Conservation (phyloP, 2,329 filamentous ascomycete genomes). For the Phialocephala subalpina region DNA sequence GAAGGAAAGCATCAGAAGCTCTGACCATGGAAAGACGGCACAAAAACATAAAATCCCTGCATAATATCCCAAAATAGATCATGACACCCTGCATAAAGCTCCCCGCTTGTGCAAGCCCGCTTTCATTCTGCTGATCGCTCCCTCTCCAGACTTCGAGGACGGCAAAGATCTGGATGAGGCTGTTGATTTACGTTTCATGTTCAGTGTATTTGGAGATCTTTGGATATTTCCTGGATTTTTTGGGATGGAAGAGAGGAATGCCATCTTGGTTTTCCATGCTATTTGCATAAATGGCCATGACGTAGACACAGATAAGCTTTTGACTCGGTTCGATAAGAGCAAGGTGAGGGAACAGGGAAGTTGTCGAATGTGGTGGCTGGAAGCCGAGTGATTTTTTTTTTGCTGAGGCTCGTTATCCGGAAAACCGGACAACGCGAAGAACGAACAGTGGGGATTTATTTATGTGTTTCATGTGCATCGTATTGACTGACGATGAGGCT, state of each 20-base stretch:
- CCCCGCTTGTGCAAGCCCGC: neutral
- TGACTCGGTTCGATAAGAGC: neutral
- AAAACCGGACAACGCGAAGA: neutral
- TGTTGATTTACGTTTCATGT: neutral
- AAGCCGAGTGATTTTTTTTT: neutral
- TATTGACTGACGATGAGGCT: conserved; percentile 4
- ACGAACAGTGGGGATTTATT: neutral
- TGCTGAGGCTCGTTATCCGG: neutral
- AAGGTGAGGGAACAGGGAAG: conserved; percentile 6
- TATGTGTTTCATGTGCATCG: neutral
- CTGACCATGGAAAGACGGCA: neutral
- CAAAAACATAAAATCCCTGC: conserved; percentile 2
- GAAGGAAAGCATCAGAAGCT: neutral
- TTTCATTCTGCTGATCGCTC: neutral
- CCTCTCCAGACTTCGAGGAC: neutral
- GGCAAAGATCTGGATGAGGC: conserved; percentile 3
- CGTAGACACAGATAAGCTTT: conserved; percentile 2
- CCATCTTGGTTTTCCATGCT: neutral
- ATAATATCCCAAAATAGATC: conserved; percentile 1
- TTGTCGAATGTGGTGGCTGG: neutral
- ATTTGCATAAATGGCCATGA: conserved; percentile 4
- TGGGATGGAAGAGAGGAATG: neutral
- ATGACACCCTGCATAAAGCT: neutral
- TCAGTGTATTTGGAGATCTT: neutral
- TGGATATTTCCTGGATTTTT: neutral